Conservation (phyloP, 306 rosid genomes). For the Mimosa pudica region DNA sequence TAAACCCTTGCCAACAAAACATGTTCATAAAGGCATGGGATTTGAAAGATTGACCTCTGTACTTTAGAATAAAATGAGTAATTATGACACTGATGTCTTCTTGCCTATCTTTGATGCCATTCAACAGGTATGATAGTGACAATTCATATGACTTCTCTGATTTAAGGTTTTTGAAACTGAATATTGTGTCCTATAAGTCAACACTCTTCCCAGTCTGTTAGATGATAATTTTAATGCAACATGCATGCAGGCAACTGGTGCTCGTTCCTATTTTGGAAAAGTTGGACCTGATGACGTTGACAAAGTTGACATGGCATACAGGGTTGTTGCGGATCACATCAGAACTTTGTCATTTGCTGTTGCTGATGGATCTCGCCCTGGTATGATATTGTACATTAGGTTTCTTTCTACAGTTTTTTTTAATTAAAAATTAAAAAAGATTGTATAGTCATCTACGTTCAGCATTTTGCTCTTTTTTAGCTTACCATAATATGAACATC, state of each 20-base stretch:
- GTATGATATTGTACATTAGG: constrained; percentile 43
- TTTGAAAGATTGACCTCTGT: constrained; percentile 91
- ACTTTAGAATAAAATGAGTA: constrained; percentile 90
- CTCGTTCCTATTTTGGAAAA: constrained; percentile 83
- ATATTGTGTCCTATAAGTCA: not conserved
- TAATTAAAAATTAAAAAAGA: not conserved
- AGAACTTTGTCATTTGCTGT: constrained; percentile 89
- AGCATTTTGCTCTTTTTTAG: constrained; percentile 9
- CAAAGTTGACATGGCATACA: constrained; percentile 92
- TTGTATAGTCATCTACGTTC: constrained; percentile 1
- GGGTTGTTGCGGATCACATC: constrained; percentile 71
- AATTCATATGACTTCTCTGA: constrained; percentile 24
- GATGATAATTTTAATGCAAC: constrained; percentile 10
- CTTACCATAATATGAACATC: not conserved
- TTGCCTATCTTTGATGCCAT: constrained; percentile 89
- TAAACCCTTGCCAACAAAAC: constrained; percentile 89
- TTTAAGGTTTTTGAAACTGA: not conserved
- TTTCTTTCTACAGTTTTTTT: constrained; percentile 7
- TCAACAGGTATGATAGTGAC: constrained; percentile 71
- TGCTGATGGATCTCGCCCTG: constrained; percentile 98
- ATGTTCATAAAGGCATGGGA: constrained; percentile 96
- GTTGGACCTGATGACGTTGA: constrained; percentile 83
- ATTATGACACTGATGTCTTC: constrained; percentile 94
- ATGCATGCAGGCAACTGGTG: constrained; percentile 79
- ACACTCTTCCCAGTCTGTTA: not conserved